Evolutionary conservation across 441 rosid genomes (phyloP).

Genomic region (Eruca vesicaria): DNA sequence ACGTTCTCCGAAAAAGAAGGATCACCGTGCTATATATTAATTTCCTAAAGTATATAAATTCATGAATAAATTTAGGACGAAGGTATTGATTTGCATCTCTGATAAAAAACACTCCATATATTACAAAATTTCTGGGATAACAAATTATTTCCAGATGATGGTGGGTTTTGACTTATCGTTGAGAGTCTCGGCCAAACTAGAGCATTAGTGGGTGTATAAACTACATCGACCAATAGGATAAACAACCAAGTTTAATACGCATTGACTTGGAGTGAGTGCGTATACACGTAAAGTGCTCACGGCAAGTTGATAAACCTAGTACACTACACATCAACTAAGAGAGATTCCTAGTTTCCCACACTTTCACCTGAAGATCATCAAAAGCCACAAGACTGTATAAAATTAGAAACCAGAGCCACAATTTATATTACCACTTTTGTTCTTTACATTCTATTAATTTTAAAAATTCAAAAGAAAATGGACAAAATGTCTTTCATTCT

Average conservation of each 20-base stretch:
- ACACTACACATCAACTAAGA: slow-evolving; percentile 21
- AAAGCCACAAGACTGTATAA: slow-evolving; percentile 17
- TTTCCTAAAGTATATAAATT: neutral
- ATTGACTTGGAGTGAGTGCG: slow-evolving; percentile 25
- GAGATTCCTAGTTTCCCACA: slow-evolving; percentile 31
- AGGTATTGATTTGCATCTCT: neutral
- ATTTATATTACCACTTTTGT: neutral
- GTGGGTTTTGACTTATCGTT: neutral
- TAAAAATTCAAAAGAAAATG: neutral
- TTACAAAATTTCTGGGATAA: neutral
- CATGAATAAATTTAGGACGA: neutral
- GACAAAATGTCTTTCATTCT: neutral
- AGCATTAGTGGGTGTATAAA: neutral
- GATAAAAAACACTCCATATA: neutral
- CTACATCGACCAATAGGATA: neutral
- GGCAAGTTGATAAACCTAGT: slow-evolving; percentile 33
- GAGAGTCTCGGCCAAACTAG: neutral
- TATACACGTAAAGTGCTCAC: slow-evolving; percentile 22
- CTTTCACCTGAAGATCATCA: slow-evolving; percentile 36
- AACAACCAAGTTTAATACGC: neutral
- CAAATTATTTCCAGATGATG: neutral
- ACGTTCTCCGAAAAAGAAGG: neutral
- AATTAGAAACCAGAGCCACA: slow-evolving; percentile 1
- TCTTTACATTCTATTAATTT: neutral
- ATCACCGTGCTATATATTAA: neutral